These are phyloP conservation scores for Oryza brachyantha DNA, from an alignment of 176 grass and related monocot genomes.

Conservation along the genomic window DNA sequence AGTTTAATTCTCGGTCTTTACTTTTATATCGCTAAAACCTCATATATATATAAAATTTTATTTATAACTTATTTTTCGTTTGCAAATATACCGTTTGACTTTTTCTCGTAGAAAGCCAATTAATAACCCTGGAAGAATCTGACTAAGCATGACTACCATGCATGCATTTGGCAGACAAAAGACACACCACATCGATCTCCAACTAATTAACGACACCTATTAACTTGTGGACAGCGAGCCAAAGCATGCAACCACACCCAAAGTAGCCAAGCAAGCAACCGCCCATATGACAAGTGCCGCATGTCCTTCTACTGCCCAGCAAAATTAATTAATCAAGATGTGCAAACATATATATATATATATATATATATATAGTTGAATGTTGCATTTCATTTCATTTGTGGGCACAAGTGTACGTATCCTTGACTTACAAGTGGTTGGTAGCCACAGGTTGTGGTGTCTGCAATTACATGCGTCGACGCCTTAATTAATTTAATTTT, in stretches of 20 bases:
- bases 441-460: not conserved
- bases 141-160: no score
- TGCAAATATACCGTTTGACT: no score
- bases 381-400: not conserved
- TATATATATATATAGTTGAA: not conserved
- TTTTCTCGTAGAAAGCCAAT: no score
- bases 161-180: no score
- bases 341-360: not conserved
- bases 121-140: no score
- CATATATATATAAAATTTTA: no score
- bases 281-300: not conserved
- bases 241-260: not conserved
- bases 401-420: not conserved
- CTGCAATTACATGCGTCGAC: not conserved
- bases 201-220: not conserved
- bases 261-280: not conserved
- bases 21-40: no score
- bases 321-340: not conserved
- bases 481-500: no score
- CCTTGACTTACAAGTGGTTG: not conserved
- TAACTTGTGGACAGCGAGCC: not conserved
- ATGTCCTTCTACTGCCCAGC: not conserved
- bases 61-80: no score
- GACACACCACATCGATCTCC: no score
- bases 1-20: no score